Conservation (phyloP, 2,329 filamentous ascomycete species). For the Talaromyces amestolkiae region DNA sequence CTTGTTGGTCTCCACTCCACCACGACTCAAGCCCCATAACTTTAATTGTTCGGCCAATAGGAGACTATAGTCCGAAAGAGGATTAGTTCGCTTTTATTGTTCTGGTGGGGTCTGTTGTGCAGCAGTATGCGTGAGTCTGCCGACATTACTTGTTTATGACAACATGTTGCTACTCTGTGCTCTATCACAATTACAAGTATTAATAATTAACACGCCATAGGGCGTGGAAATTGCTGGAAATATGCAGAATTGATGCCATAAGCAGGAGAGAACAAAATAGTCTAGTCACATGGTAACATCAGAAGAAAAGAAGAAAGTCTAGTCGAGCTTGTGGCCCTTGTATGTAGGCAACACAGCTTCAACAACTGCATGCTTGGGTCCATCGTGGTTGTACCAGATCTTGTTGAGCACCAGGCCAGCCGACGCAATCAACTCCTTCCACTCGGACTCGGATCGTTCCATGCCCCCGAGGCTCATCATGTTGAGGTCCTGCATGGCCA, state of each 20-base stretch:
- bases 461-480: neutral
- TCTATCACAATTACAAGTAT: neutral
- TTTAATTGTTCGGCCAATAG: neutral
- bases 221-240: neutral
- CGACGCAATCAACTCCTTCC: constrained; percentile 12
- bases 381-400: constrained; percentile 22
- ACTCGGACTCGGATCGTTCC: constrained; percentile 1
- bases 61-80: constrained; percentile 10
- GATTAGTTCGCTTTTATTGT: neutral
- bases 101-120: neutral
- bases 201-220: neutral
- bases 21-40: neutral
- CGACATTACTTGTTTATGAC: neutral
- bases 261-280: neutral
- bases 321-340: neutral
- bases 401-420: constrained; percentile 28
- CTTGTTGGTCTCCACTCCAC: neutral
- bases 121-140: neutral
- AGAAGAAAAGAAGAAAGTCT: neutral
- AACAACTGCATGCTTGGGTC: neutral
- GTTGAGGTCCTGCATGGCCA: neutral
- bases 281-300: neutral
- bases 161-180: neutral
- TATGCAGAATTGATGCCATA: neutral
- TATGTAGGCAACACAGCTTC: neutral